These are phyloP conservation scores for Geotrichum macrosporum DNA, from an alignment of 1,139 yeast genomes.

Conservation along the genomic window DNA sequence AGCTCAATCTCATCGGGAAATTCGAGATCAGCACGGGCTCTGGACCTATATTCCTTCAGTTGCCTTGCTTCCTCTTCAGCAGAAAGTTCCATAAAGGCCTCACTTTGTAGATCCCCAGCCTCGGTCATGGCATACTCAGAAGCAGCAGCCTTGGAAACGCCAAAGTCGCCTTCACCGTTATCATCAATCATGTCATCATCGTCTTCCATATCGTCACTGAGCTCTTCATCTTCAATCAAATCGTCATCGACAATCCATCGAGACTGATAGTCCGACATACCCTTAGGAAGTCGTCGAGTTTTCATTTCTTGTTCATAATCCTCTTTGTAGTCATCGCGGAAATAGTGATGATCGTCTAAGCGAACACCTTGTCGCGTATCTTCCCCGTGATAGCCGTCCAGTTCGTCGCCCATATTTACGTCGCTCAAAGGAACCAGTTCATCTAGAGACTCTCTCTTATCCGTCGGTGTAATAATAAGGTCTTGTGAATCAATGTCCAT, in stretches of 20 bases:
- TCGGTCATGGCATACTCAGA: slow-evolving; percentile 43
- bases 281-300: slow-evolving; percentile 59
- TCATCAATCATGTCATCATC: slow-evolving; percentile 41
- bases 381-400: slow-evolving; percentile 42
- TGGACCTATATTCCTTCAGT: slow-evolving; percentile 59
- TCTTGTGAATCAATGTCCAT: slow-evolving; percentile 38
- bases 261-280: slow-evolving; percentile 91
- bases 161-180: slow-evolving; percentile 37
- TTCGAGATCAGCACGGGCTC: slow-evolving; percentile 79
- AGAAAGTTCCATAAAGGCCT: slow-evolving; percentile 66
- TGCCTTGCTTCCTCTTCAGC: slow-evolving; percentile 84
- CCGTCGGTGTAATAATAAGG: slow-evolving; percentile 43
- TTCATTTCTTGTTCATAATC: slow-evolving; percentile 33
- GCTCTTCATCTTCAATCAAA: slow-evolving; percentile 35
- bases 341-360: slow-evolving; percentile 65
- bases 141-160: slow-evolving; percentile 33
- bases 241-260: slow-evolving; percentile 78
- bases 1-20: slow-evolving; percentile 95
- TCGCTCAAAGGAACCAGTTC: slow-evolving; percentile 59
- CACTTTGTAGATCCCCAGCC: slow-evolving; percentile 46
- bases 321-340: slow-evolving; percentile 45
- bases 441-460: slow-evolving; percentile 60
- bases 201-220: slow-evolving; percentile 43
- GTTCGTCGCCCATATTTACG: slow-evolving; percentile 48
- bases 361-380: slow-evolving; percentile 55